Evolutionary conservation across 208 protist species (phyloP), one percentile per base, ranked within the genome.

Genomic region (Leishmania aethiopica): DNA sequence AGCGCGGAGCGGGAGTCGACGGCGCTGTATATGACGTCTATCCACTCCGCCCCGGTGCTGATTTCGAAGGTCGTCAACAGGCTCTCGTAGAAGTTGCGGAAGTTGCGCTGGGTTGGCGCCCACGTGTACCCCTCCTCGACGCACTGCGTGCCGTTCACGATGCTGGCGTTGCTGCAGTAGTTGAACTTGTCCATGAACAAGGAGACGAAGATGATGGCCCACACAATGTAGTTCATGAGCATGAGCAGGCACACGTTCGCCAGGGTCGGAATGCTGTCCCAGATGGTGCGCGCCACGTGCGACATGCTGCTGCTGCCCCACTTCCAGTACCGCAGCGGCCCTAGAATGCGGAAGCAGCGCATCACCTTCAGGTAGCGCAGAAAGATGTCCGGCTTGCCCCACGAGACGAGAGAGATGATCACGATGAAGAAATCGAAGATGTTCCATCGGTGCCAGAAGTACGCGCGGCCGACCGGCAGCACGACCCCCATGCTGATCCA

Each of bases 151-250:
- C 79, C 66, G 64, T 92, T 93, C 32, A 81, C 72, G 37, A 90
- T 90, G 37, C 64, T 70, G 32, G 72, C 32, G 85, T 92, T 86
- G 57, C 60, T 93, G 87, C 96, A 98, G 69, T 78, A 88, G 72
- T 92, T 90, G 80, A 96, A 94, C 82, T 93, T 89, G 79, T 94
- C 95, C 83, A 92, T 95, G 87, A 98, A 98, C 75, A 98, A 92
- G 66, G 94, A 95, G 55, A 97, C 89, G 64, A 96, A 97, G 57
- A 99, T 79, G 84, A 98, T 98, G 81, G 92, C 88, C 91, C 96
- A 99, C 57, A 99, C 90, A 79, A 98, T 87, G 85, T 97, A 98
- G 87, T 98, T 96, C 81, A 98, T 85, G 69, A 96, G 83, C 87
- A 92, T 96, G 47, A 98, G 79, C 32, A 98, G 81, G 77, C 94